A percentile compares a stretch with the other conserved stretches of the same genome.
Evolutionary conservation across 169 alveolate genomes (phyloP).

Genomic region (Theileria equi): DNA sequence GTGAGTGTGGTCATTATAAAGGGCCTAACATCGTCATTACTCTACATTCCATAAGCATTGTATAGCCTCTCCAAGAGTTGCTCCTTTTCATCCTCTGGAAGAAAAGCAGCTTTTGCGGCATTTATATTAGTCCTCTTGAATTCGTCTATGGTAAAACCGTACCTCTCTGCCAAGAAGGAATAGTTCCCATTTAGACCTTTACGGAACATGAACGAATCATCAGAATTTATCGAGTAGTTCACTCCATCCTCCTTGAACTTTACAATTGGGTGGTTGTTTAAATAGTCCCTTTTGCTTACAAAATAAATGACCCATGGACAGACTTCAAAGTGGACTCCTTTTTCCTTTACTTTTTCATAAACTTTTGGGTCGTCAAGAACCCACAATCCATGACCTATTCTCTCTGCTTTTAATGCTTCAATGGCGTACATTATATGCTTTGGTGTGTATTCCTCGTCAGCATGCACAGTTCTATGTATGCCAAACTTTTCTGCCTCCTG

Average conservation of each 20-base stretch:
- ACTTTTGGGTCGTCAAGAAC: background rate
- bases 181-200: background rate
- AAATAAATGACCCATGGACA: constrained; percentile 6
- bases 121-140: constrained; percentile 6
- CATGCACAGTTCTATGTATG: constrained; percentile 13
- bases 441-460: constrained; percentile 9
- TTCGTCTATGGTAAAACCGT: constrained; percentile 8
- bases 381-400: constrained; percentile 15
- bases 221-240: constrained; percentile 5
- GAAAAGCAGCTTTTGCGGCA: constrained; percentile 18
- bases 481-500: constrained; percentile 29
- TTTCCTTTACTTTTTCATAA: background rate
- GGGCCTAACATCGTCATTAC: too few relatives aligned
- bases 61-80: background rate
- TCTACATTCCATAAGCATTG: constrained; percentile 23
- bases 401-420: constrained; percentile 9
- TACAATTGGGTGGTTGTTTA: background rate
- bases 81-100: constrained; percentile 18
- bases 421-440: constrained; percentile 9
- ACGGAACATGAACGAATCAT: background rate
- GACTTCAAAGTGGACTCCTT: constrained; percentile 11
- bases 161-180: background rate
- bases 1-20: too few relatives aligned
- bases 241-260: constrained; percentile 11
- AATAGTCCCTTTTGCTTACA: background rate